Evolutionary conservation across 2,329 filamentous ascomycete species (phyloP), one percentile per base, ranked within the genome.

Genomic region (Fonsecaea erecta): DNA sequence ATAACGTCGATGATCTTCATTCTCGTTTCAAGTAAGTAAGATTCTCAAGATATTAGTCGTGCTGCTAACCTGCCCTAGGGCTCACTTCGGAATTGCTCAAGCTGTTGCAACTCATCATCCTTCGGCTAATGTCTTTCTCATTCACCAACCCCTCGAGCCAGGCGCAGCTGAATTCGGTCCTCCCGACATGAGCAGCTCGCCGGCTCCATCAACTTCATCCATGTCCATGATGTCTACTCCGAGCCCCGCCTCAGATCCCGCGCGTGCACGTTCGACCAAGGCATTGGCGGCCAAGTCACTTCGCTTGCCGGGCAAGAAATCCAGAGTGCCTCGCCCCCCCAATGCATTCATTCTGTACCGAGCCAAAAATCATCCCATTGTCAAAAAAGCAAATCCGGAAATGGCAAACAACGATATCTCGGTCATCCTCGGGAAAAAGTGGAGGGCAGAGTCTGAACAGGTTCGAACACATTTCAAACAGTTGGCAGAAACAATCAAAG

Each of bases 291-390:
- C 12, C 73, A 18, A 71, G 72, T 6, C 30, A 28, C 4, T 66
- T 71, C 73, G 57, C 59, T 71, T 46, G 63, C 69, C 52, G 48
- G 55, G 52, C 51, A 77, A 75, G 62, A 52, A 72, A 34, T 37
- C 68, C 26, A 79, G 80, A 66, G 71, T 81, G 26, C 77, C 78
- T 60, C 77, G 80, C n/a, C 79, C 80, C 18, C 76, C 77, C 16
- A 82, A 82, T 71, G 77, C 77, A 4, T 82, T 81, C 71, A 81
- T 81, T 62, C 72, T 82, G 26, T 82, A 81, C 68, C 77, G 79
- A 28, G 74, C 79, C 68, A 72, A 79, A 52, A 74, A 79, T 59
- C 77, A 79, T 64, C 72, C 75, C 1, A 66, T 67, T 14, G 67
- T 79, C 52, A 79, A 78, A 60, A 76, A 73, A n/a, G 63, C 70